These are phyloP conservation scores for Nissolia schottii DNA, from an alignment of 306 rosid genomes.

Conservation along the genomic window DNA sequence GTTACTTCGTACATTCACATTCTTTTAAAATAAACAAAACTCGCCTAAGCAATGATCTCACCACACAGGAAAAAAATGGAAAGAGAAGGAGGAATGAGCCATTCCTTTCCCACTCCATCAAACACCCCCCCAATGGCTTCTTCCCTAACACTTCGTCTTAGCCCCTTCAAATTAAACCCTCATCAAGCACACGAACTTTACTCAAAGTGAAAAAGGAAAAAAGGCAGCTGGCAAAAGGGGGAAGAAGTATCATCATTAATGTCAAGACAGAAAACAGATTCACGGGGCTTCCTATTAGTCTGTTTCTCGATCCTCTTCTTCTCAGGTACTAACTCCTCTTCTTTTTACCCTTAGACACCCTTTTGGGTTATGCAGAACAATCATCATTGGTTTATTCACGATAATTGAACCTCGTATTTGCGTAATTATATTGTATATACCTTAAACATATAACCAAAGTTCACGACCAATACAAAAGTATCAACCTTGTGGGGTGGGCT, in stretches of 20 bases:
- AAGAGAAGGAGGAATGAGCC: too few species aligned
- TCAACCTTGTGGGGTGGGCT: constrained; percentile 1
- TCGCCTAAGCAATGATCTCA: too few species aligned
- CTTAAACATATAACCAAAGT: not conserved
- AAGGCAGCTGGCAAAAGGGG: not conserved
- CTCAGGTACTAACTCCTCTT: constrained; percentile 35
- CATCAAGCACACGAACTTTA: constrained; percentile 11
- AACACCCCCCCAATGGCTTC: constrained; percentile 16
- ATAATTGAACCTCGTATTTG: not conserved
- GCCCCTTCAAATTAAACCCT: not conserved
- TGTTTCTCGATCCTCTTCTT: constrained; percentile 45
- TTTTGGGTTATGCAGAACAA: not conserved
- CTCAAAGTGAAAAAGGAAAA: not conserved
- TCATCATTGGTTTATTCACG: not conserved
- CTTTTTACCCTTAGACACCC: not conserved
- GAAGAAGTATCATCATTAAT: constrained; percentile 36
- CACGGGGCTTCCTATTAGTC: constrained; percentile 37
- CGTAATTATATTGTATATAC: not conserved
- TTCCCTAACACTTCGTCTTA: not conserved
- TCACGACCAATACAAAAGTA: not conserved
- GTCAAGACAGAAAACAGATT: constrained; percentile 43
- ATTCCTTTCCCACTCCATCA: constrained; percentile 3
- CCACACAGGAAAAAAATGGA: too few species aligned
- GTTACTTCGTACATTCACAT: too few species aligned
- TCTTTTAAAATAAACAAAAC: too few species aligned